Evolutionary conservation across 805 yeast species (phyloP).

Genomic region (Candida berthetii): DNA sequence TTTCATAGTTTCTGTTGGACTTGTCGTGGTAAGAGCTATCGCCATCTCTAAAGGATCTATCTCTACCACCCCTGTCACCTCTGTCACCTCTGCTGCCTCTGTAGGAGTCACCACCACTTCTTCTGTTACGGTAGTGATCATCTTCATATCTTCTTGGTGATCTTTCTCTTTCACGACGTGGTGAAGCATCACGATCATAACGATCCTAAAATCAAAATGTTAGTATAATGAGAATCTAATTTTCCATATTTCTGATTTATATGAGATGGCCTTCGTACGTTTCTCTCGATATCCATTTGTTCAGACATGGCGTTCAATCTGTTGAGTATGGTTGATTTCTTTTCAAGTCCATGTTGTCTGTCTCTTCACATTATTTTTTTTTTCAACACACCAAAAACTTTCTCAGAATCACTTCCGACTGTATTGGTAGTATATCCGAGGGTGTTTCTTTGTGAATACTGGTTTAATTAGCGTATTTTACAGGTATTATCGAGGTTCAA

Average conservation of each 20-base stretch:
- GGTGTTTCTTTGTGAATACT: too few relatives aligned
- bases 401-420: neutral
- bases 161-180: conserved; percentile 18
- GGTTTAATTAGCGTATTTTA: too few relatives aligned
- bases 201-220: conserved; percentile 9
- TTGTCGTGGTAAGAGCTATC: conserved; percentile 30
- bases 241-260: too few relatives aligned
- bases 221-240: neutral
- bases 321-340: neutral
- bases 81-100: conserved; percentile 19
- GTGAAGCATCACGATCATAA: conserved; percentile 23
- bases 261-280: too few relatives aligned
- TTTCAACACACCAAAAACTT: neutral
- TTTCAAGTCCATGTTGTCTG: neutral
- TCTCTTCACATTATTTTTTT: neutral
- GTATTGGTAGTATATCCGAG: too few relatives aligned
- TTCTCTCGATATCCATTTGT: conserved; percentile 49
- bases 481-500: too few relatives aligned
- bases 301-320: conserved; percentile 36
- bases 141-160: conserved; percentile 21
- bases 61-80: conserved; percentile 29
- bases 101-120: conserved; percentile 25
- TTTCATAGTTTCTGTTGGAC: conserved; percentile 53
- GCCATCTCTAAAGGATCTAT: conserved; percentile 32
- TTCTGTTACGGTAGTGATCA: conserved; percentile 9